A percentile compares a stretch with the other conserved stretches of the same genome.
Evolutionary conservation across 1,284 basidiomycete genomes (phyloP).

Genomic region (Malassezia sympodialis): DNA sequence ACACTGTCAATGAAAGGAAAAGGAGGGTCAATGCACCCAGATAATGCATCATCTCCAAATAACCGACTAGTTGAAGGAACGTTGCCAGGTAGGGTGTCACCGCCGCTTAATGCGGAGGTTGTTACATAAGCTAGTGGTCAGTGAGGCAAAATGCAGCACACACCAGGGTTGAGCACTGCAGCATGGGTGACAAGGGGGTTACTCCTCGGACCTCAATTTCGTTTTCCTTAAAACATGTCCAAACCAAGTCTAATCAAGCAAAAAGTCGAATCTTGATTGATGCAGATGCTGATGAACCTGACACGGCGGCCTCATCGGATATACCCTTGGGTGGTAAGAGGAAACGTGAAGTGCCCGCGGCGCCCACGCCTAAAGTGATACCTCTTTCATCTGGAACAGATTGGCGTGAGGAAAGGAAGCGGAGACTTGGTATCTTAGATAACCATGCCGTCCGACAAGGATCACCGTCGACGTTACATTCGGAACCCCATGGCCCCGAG

Average conservation of each 20-base stretch:
- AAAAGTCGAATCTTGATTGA: neutral
- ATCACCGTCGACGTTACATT: conserved; percentile 22
- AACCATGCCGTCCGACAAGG: conserved; percentile 20
- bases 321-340: conserved; percentile 3
- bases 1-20: neutral
- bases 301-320: neutral
- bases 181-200: neutral
- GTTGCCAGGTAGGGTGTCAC: neutral
- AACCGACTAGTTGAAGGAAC: neutral
- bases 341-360: neutral
- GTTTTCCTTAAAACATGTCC: neutral
- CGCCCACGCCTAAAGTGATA: conserved; percentile 18
- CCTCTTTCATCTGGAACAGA: conserved; percentile 25
- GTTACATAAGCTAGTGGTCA: neutral
- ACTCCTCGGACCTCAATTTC: neutral
- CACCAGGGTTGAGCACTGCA: neutral
- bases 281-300: neutral
- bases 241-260: neutral
- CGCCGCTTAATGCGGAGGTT: neutral
- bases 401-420: conserved; percentile 37
- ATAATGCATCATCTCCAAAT: conserved; percentile 2
- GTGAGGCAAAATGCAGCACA: neutral
- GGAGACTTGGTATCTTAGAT: conserved; percentile 24
- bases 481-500: neutral
- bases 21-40: neutral